These are phyloP conservation scores for Rosa hybrid DNA, from an alignment of 331 rosid genomes.

Conservation along the genomic window DNA sequence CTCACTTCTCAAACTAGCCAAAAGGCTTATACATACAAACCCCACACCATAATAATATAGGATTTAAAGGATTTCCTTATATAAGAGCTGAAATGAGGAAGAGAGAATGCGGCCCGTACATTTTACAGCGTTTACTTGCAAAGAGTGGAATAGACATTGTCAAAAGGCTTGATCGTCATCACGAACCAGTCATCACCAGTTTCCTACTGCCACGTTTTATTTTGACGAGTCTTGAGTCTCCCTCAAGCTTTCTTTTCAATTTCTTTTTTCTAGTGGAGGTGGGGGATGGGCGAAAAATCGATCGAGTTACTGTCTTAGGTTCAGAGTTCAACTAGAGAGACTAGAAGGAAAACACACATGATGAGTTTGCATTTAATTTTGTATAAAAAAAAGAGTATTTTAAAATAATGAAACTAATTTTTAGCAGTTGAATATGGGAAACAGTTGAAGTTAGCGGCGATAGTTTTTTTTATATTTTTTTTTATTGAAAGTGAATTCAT, in stretches of 20 bases:
- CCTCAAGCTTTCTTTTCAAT: neutral
- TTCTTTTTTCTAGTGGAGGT: neutral
- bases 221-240: neutral
- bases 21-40: neutral
- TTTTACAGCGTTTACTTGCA: neutral
- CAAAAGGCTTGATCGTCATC: neutral
- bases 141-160: neutral
- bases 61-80: neutral
- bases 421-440: too few relatives aligned
- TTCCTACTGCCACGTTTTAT: slow-evolving; percentile 1
- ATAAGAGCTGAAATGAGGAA: neutral
- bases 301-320: neutral
- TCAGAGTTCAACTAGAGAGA: too few relatives aligned
- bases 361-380: too few relatives aligned
- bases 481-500: too few relatives aligned
- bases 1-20: neutral
- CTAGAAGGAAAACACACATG: too few relatives aligned
- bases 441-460: too few relatives aligned
- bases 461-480: too few relatives aligned
- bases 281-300: neutral
- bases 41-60: neutral
- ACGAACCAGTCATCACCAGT: neutral
- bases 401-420: too few relatives aligned
- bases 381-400: too few relatives aligned
- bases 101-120: neutral